Conservation (phyloP, 1,284 basidiomycete genomes). For the Megacollybia platyphylla region DNA sequence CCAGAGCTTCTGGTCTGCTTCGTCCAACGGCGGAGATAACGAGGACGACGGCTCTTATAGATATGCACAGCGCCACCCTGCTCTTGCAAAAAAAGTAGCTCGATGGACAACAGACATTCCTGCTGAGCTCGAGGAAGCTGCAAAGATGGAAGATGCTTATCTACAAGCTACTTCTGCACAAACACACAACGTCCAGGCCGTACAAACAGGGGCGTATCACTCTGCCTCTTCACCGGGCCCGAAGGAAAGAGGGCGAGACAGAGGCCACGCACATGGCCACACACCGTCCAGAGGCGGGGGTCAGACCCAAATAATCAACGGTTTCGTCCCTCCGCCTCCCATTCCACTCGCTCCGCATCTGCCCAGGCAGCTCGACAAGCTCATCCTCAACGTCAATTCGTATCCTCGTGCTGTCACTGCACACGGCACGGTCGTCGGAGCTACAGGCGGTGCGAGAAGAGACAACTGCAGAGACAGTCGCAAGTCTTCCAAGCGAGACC, state of each 20-base stretch:
- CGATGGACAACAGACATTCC: slow-evolving; percentile 73
- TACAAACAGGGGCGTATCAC: slow-evolving; percentile 8
- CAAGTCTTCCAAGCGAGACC: neutral
- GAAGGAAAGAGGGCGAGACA: slow-evolving; percentile 6
- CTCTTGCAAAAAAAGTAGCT: slow-evolving; percentile 7
- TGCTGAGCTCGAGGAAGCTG: slow-evolving; percentile 61
- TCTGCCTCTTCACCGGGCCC: neutral
- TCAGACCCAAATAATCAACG: slow-evolving; percentile 13
- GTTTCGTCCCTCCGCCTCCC: slow-evolving; percentile 50
- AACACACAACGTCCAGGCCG: slow-evolving; percentile 14
- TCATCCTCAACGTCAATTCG: slow-evolving; percentile 62
- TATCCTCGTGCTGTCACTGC: slow-evolving; percentile 2
- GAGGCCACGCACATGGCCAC: slow-evolving; percentile 8
- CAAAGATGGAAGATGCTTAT: slow-evolving; percentile 75
- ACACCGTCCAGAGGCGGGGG: slow-evolving; percentile 3
- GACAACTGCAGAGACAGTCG: too few relatives aligned
- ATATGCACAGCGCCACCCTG: slow-evolving; percentile 9
- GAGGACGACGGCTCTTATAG: slow-evolving; percentile 9
- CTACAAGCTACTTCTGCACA: slow-evolving; percentile 33
- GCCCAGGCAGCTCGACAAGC: slow-evolving; percentile 86
- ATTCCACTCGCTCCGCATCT: slow-evolving; percentile 79
- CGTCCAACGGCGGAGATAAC: slow-evolving; percentile 21
- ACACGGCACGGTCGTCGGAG: neutral
- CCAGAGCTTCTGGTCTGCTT: slow-evolving; percentile 36
- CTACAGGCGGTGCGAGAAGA: neutral